Percentiles rank a stretch among this genome's conserved stretches.
phyloP scores from a whole-genome alignment of 768 basidiomycete species.

The Trametes villosa region DNA sequence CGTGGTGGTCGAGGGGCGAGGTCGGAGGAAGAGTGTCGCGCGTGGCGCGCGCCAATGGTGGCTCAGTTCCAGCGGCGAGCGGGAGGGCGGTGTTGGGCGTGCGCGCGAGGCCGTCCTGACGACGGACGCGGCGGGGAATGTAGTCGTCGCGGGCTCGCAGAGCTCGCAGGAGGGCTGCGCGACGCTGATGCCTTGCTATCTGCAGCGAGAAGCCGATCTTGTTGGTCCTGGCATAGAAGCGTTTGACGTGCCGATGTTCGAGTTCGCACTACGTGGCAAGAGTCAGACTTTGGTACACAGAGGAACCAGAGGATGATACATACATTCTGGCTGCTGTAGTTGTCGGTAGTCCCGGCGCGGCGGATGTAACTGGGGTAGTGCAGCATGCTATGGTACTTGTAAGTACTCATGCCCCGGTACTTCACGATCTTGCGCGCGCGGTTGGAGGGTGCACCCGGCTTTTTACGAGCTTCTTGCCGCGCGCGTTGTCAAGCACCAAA shows the following conservation, averaged over 20 bases:
- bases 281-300: background rate
- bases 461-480: background rate
- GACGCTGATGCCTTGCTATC: background rate
- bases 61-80: background rate
- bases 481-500: too few species aligned
- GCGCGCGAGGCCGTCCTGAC: background rate
- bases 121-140: conserved; percentile 32
- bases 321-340: conserved; percentile 13
- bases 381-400: conserved; percentile 18
- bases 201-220: conserved; percentile 31
- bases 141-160: background rate
- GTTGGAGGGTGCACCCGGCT: background rate
- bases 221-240: conserved; percentile 40
- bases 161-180: background rate
- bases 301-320: background rate
- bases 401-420: conserved; percentile 22
- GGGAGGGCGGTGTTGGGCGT: background rate
- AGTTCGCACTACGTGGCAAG: conserved; percentile 38
- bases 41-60: background rate
- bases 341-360: conserved; percentile 12
- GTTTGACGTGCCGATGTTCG: conserved; percentile 43
- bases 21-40: background rate
- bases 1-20: conserved; percentile 23
- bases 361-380: conserved; percentile 9
- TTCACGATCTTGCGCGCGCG: background rate